Evolutionary conservation across 139 green algal species (phyloP), one percentile per base, ranked within the genome.

Genomic region (Chlorokybus atmophyticus): DNA sequence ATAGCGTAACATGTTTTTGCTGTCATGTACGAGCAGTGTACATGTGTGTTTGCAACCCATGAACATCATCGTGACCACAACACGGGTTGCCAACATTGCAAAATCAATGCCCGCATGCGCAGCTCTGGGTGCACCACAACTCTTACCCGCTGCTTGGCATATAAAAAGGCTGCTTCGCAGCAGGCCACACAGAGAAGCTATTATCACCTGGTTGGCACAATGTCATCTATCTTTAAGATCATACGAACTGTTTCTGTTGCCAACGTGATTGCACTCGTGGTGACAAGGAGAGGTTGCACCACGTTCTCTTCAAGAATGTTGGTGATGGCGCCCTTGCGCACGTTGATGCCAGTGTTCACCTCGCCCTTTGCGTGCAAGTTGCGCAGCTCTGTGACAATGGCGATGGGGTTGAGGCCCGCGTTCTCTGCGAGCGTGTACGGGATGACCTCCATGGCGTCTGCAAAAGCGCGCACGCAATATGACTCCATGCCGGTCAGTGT

Each of bases 401-500:
- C 68, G 56, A 98, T 96, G 52, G 92, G 82, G 65, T 95, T 92
- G 4, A 98, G 75, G 1, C 92, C 92, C 3, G 89, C 88, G 62
- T 99, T 99, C 75, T 99, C 92, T 3, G 89, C 82, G 69, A 99
- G 80, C 10, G 92, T 99, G 81, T 93, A 97, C 4, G 92, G 92
- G 39, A 99, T 82, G 40, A 96, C 66, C 74, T 99, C 92, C 50
- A 99, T 75, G 10, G 92, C 92, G 56, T 99, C 87, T 0, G 88
- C 86, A 78, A 94, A 99, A 0, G 75, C 82, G 0, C 80, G 71
- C 49, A 94, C 83, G 60, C 86, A 94, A 66, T 88, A 91, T 21
- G 68, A 79, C 61, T 94, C 84, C 88, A 96, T 95, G 32, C 86
- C 91, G 72, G 82, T 71, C 44, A 94, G 77, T 38, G 79, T 91